Base-by-base conservation (phyloP, 345 rosid genomes). In the Gossypium rotundifolium region DNA sequence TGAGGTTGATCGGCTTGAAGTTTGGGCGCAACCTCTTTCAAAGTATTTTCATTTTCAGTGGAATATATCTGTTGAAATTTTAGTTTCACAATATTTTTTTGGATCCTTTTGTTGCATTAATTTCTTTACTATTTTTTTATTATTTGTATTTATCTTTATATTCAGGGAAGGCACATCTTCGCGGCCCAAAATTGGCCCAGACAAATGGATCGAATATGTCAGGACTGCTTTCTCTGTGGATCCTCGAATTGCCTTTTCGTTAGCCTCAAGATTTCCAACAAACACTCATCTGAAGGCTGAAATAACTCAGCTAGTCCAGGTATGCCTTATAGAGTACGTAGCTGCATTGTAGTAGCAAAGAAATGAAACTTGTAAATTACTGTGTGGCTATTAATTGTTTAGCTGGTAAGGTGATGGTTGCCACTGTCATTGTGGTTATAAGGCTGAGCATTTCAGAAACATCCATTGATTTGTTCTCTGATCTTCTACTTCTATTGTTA, bases 1-100 rank as follows among this genome's bases (percentile, higher is more conserved):
- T 83, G 99, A 96, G 85, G 94, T 96, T 82, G 97, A 96, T 76
- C 87, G 99, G 86, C 99, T 96, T 84, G 98, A 91, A 55, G 99
- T 96, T 74, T 96, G 99, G 99, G 94, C 99, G 57, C 92, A 91
- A 66, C 99, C 99, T 72, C 86, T 86, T 58, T 84, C 94, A 42
- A 95, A 93, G 99, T 96, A 91, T 63, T 25, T 58, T 75, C 42
- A 45, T 22, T 29, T 65, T n/a, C 29, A 69, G 52, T 55, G 11
- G 40, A 20, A 46, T 42, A 9, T 71, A 23, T 67, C 45, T 57
- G 68, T 66, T 40, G 17, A n/a, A 33, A 53, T 27, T 29, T 45
- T 51, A 13, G 38, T 65, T 17, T 65, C 69, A n/a, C 18, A 61
- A 18, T 25, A 61, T 18, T 75, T 48, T 33, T 61, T 57, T 22